Evolutionary conservation across 805 yeast genomes (phyloP), one percentile per base, ranked within the genome.

Genomic region (Spathaspora passalidarum): DNA sequence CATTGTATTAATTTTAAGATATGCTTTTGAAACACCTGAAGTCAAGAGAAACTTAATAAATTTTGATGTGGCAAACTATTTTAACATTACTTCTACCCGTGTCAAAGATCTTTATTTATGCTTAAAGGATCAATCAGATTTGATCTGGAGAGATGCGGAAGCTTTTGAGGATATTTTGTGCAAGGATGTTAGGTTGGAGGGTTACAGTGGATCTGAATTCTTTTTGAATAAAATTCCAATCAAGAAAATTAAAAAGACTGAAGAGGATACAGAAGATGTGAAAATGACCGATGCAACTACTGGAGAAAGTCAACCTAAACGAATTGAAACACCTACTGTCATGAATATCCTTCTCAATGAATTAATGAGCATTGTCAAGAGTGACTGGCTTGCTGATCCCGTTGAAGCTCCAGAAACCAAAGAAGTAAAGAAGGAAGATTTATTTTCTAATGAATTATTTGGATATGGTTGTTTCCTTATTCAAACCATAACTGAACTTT

Each of bases 391-490:
- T 10, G 47, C 61, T 1, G 58, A 57, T 35, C 69, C 72, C 40
- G 46, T 45, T 18, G 61, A 48, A 44, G 52, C 50, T 11, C 50
- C 50, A 5, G 58, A 59, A 25, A 70, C 53, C 48, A 57, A 50
- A 50, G 59, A 50, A 18, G 38, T 49, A 10, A 52, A 50, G 19
- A 22, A 48, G 0, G 21, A 61, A 2, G 68, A 69, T 38, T 60
- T 78, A 10, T 62, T 75, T 39, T 73, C 68, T 46, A 86, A 86
- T 57, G 67, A 72, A 6, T 73, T 78, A 23, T 87, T 84, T 62
- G 75, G 82, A 0, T 84, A 86, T 55, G 80, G 82, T 48, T 76
- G 84, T 38, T 90, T 84, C 60, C 63, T 91, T 40, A 65, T 91
- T 34, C 87, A 82, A 52, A 65, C 80, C 0, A 62, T 90, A 34